Evolutionary conservation across 225 moss, liverwort and hornwort species (phyloP).

Genomic region (Pseudisothecium myosuroides): DNA sequence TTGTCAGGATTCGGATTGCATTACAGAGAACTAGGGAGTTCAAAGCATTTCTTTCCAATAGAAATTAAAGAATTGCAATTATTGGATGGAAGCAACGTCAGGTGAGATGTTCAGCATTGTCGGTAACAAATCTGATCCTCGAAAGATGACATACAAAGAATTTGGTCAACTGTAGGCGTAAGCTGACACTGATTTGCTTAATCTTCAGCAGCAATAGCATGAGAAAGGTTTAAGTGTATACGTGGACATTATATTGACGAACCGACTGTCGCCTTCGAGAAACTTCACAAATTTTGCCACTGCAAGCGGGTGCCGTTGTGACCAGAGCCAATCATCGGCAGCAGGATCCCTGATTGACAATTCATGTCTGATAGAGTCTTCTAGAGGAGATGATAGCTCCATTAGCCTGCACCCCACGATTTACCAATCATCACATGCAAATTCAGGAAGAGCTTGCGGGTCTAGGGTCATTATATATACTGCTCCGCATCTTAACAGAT

Average conservation of each 20-base stretch:
- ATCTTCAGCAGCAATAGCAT: background rate
- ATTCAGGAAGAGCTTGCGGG: background rate
- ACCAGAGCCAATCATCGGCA: slow-evolving; percentile 58
- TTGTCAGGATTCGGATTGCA: background rate
- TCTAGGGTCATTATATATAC: background rate
- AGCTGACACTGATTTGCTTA: background rate
- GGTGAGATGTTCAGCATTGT: background rate
- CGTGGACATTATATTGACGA: slow-evolving; percentile 30
- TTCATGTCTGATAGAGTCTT: slow-evolving; percentile 54
- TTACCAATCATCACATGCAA: background rate
- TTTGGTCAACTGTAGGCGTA: background rate
- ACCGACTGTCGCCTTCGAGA: slow-evolving; percentile 36
- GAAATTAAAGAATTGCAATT: background rate
- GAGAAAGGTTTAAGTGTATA: background rate
- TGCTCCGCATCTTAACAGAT: background rate
- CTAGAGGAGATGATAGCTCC: slow-evolving; percentile 32
- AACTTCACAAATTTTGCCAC: slow-evolving; percentile 31
- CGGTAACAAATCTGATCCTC: background rate
- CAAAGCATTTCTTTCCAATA: background rate
- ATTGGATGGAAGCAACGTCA: background rate
- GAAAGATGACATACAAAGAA: background rate
- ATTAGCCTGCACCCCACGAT: slow-evolving; percentile 20
- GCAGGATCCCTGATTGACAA: slow-evolving; percentile 51
- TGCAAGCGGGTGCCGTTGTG: slow-evolving; percentile 31
- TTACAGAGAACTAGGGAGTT: background rate